Conservation (phyloP, 2,329 filamentous ascomycete genomes). For the Massarina eburnea region DNA sequence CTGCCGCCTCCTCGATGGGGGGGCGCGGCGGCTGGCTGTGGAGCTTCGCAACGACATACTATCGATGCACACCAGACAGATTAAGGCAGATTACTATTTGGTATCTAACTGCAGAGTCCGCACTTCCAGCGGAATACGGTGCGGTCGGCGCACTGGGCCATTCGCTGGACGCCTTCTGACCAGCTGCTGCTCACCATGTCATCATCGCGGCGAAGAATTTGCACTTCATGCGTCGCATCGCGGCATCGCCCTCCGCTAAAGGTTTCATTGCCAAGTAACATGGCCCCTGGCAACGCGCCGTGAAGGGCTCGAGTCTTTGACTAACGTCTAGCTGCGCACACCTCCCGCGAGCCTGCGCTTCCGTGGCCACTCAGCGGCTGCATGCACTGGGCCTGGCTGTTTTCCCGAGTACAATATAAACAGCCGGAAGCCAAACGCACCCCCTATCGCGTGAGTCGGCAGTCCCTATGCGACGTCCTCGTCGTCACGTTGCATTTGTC, state of each 20-base stretch:
- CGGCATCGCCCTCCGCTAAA: background rate
- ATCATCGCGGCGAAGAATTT: conserved; percentile 4
- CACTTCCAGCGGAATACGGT: no score
- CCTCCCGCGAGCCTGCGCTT: background rate
- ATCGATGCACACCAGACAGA: no score
- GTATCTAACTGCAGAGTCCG: no score
- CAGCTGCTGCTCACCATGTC: background rate
- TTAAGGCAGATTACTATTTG: no score
- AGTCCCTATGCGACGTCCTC: no score
- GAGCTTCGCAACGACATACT: no score
- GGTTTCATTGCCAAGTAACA: conserved; percentile 11
- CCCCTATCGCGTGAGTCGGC: no score
- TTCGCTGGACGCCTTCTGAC: no score
- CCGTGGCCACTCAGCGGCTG: background rate
- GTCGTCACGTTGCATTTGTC: no score
- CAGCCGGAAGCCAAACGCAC: no score
- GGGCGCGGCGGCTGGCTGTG: background rate
- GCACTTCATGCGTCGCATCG: background rate
- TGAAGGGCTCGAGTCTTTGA: no score
- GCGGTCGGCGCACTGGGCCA: no score
- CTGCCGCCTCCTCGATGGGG: background rate
- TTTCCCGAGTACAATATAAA: background rate
- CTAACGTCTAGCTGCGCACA: background rate
- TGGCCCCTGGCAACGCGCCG: background rate
- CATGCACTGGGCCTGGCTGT: background rate